Evolutionary conservation across 352 stramenopile genomes (phyloP), one percentile per base, ranked within the genome.

Genomic region (Globisporangium camurandrum): DNA sequence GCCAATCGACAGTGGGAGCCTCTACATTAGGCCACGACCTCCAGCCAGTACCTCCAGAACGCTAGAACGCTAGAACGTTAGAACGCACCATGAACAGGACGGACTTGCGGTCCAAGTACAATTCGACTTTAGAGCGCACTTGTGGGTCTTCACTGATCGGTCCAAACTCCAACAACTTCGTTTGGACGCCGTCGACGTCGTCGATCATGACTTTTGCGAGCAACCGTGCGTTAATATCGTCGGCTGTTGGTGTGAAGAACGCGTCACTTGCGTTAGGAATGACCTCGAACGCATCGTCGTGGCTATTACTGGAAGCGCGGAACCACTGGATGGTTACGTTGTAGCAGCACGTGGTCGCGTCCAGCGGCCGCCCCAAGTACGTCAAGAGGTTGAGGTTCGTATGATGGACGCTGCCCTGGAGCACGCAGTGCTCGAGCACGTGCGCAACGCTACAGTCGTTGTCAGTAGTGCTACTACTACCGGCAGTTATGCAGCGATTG

Each of bases 61-160:
- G 6, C 34, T 47, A 10, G 10, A 16, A 36, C 17, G 17, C 20
- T 12, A 33, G 20, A 34, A 20, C 3, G n/a, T 2, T 49, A n/a
- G n/a, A n/a, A n/a, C 53, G n/a, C 44, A 72, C 66, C 81, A 89
- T 93, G 39, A 90, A 93, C 17, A 90, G 66, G 34, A 89, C 78
- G 0, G 81, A 88, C 31, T 82, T 73, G n/a, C 75, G 63, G 43
- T 90, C 81, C 24, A 93, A 59, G 44, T 89, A 86, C 59, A 77
- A 84, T 59, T 93, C 81, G n/a, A 93, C 81, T 54, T 88, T 89
- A 58, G 70, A 88, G 34, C 81, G 73, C 19, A 93, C 76, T n/a
- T 88, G 70, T 2, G 81, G 78, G 57, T 93, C 81, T 54, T 86
- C 81, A 42, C 88, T 82, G 48, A 93, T 87, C 2, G 81, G 81